Base-by-base conservation (phyloP, 1,284 basidiomycete species). In the Apiotrichum gracile region DNA sequence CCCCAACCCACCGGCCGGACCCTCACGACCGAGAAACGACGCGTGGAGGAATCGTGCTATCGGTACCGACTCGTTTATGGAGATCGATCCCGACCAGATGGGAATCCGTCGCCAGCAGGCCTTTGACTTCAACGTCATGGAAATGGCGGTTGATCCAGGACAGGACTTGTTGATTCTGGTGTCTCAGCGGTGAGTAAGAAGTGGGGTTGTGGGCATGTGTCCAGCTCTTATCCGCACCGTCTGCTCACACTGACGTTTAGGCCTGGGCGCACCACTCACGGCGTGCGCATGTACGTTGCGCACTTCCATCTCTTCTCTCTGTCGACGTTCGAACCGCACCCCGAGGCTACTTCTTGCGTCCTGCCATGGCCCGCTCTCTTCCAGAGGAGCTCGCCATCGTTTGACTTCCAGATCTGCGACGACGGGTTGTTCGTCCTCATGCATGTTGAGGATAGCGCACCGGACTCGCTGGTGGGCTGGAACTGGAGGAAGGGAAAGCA, bases 141-240 rank as follows among this genome's bases (percentile, higher is more conserved):
- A 76, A 41, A 63, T 76, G 46, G 69, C 73, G 0, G 70, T 74
- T 22, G 74, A 76, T 57, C 73, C 73, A 14, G 73, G 72, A 10
- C 67, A 69, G 49, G 70, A 76, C 46, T 51, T 76, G 26, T 64
- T 74, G n/a, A 62, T 74, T 0, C 53, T 70, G 0, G 71, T 68
- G 5, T 64, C 72, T 40, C 21, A 64, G 22, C 53, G 54, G 70
- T 72, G 46, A 60, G 72, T 62, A 10, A 9, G 13, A 19, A 14
- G n/a, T n/a, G n/a, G n/a, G n/a, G n/a, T n/a, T n/a, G n/a, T n/a
- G 13, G 17, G 8, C 19, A 10, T 6, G 31, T 31, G 12, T 2
- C 31, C 31, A 3, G 13, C 2, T 5, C 9, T 14, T 31, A 26
- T 26, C 39, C 14, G 37, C n/a, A 14, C 21, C 21, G 22, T 16